These are phyloP conservation scores for Sphagnum magellanicum DNA, from an alignment of 228 moss, liverwort and hornwort genomes.

Conservation along the genomic window DNA sequence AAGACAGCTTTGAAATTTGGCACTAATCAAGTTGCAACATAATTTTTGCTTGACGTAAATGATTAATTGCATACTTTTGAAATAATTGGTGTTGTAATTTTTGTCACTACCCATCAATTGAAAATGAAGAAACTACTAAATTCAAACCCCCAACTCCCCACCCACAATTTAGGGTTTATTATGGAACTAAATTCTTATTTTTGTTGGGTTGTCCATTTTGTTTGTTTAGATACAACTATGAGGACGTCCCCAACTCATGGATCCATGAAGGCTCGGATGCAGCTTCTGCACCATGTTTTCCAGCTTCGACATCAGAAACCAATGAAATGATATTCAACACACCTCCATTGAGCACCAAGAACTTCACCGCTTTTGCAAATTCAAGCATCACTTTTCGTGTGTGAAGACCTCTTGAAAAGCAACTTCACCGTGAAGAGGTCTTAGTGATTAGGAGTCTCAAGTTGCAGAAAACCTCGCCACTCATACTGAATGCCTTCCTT, in stretches of 20 bases:
- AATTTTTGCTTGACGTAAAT: no score
- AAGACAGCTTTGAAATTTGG: no score
- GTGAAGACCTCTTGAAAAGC: slow-evolving; percentile 5
- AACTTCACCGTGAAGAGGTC: slow-evolving; percentile 11
- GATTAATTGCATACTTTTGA: not conserved
- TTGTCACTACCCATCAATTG: no score
- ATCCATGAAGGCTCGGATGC: not conserved
- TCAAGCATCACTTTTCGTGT: slow-evolving; percentile 5
- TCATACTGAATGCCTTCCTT: slow-evolving; percentile 12
- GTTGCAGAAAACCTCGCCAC: accelerated
- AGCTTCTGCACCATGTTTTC: slow-evolving; percentile 13
- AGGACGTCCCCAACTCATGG: not conserved
- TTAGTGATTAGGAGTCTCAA: slow-evolving; percentile 14
- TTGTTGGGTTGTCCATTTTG: no score
- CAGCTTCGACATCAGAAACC: not conserved
- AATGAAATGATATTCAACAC: slow-evolving; percentile 12
- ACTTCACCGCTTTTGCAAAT: not conserved
- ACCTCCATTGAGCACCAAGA: slow-evolving; percentile 4
- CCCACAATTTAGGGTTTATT: no score
- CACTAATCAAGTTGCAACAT: no score
- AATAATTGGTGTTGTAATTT: no score
- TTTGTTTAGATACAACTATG: no score
- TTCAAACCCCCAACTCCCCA: no score
- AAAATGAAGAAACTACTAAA: no score
- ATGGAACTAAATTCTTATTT: no score